Evolutionary conservation across 257 asterid genomes (phyloP).

Genomic region (Rhazya stricta): DNA sequence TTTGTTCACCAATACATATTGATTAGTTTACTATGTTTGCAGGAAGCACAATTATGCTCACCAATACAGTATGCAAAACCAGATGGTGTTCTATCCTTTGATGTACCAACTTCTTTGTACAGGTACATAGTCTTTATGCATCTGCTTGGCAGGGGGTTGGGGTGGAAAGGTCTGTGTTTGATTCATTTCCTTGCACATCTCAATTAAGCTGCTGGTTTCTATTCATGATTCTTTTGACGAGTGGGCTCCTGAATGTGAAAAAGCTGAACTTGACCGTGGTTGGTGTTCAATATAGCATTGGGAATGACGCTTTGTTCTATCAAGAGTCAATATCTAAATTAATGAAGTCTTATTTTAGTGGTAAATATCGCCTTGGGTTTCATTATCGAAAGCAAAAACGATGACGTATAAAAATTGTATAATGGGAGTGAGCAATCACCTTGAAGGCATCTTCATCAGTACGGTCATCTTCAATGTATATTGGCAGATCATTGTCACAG

Average conservation of each 20-base stretch:
- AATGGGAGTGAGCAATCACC: too few species aligned
- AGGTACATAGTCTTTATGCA: conserved; percentile 39
- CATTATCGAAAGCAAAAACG: too few species aligned
- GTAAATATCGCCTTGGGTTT: too few species aligned
- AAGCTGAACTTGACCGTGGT: background rate
- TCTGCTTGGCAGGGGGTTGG: background rate
- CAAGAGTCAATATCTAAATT: too few species aligned
- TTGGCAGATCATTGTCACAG: conserved; percentile 67
- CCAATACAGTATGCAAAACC: conserved; percentile 86
- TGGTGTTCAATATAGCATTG: background rate
- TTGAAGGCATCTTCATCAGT: conserved; percentile 97
- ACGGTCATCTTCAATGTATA: conserved; percentile 92
- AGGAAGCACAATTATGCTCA: conserved; percentile 62
- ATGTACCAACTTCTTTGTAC: conserved; percentile 78
- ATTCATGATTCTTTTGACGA: background rate
- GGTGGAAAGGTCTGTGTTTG: background rate
- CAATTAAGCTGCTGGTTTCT: background rate
- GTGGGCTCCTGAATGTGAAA: background rate
- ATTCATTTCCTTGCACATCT: background rate
- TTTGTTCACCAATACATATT: conserved; percentile 4
- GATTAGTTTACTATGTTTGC: conserved; percentile 27
- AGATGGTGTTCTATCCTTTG: conserved; percentile 78
- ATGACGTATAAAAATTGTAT: too few species aligned
- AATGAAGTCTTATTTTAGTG: too few species aligned
- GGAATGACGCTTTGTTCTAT: background rate